Evolutionary conservation across 768 basidiomycete species (phyloP).

Genomic region (Bullera alba): DNA sequence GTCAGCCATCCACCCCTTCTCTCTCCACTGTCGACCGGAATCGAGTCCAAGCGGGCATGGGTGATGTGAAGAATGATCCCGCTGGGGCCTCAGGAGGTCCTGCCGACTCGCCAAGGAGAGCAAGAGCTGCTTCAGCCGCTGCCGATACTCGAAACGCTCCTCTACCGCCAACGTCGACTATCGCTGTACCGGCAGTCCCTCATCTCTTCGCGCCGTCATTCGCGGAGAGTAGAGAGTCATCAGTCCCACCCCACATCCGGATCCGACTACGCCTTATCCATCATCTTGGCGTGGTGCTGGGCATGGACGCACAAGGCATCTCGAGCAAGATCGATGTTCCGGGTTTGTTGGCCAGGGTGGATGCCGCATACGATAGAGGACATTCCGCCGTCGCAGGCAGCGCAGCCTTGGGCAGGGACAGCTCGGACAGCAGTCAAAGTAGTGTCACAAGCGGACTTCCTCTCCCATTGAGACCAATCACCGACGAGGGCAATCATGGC

Average conservation of each 20-base stretch:
- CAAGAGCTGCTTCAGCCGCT: conserved; percentile 7
- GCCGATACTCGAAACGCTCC: not conserved
- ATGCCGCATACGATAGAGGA: conserved; percentile 22
- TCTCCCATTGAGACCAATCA: not conserved
- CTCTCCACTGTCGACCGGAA: conserved; percentile 1
- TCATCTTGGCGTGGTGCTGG: conserved; percentile 23
- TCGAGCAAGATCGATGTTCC: conserved; percentile 30
- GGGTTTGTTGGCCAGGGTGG: conserved; percentile 28
- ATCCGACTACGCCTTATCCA: conserved; percentile 22
- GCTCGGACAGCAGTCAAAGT: not conserved
- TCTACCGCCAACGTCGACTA: not conserved
- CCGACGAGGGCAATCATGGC: not conserved
- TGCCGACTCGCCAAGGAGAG: no score
- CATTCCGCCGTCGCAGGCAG: not conserved
- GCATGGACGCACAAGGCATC: conserved; percentile 19
- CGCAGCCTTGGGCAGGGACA: no score
- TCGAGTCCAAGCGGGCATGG: no score
- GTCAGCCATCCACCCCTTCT: conserved; percentile 21
- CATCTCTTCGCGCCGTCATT: conserved; percentile 10
- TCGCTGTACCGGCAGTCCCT: not conserved
- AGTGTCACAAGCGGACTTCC: conserved; percentile 1
- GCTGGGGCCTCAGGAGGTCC: no score
- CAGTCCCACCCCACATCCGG: conserved; percentile 31
- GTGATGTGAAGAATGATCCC: no score
- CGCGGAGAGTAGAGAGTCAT: conserved; percentile 12